phyloP scores from a whole-genome alignment of 495 filamentous ascomycete genomes.

The Talaromyces adpressus region DNA sequence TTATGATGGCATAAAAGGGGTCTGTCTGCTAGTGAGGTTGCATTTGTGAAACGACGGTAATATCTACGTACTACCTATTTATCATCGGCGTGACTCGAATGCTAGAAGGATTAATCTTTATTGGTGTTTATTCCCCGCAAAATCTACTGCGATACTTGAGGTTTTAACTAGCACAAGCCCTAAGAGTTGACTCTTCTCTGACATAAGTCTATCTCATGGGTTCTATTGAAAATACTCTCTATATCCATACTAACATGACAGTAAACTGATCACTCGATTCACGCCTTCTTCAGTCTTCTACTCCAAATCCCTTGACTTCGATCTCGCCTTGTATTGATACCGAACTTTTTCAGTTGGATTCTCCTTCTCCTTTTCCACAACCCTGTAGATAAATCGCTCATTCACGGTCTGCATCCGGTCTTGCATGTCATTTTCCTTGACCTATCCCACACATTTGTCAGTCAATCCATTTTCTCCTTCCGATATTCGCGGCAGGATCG shows the following conservation, averaged over 20 bases:
- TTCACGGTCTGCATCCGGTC: constrained; percentile 6
- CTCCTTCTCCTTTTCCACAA: not conserved
- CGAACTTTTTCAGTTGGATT: not conserved
- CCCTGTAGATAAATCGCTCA: constrained; percentile 7
- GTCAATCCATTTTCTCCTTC: not conserved
- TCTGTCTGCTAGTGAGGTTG: not conserved
- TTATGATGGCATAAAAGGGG: not conserved
- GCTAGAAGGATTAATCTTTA: not conserved
- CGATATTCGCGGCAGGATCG: not conserved
- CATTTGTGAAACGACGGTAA: not conserved
- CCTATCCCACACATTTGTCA: not conserved
- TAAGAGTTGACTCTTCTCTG: not conserved
- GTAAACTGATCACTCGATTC: too few species aligned
- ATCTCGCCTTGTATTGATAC: not conserved
- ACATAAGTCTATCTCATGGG: not conserved
- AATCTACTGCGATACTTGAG: not conserved
- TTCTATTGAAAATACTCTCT: not conserved
- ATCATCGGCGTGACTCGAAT: not conserved
- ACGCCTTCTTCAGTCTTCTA: not conserved
- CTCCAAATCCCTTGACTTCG: not conserved
- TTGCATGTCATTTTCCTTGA: constrained; percentile 2
- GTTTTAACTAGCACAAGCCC: not conserved
- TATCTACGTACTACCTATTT: not conserved
- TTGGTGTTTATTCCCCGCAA: not conserved
- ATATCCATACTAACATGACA: not conserved